Percentiles rank a stretch among this genome's conserved stretches.
These are phyloP conservation scores for Tolypocladium cylindrosporum DNA, from an alignment of 2,329 filamentous ascomycete genomes.

Conservation along the genomic window DNA sequence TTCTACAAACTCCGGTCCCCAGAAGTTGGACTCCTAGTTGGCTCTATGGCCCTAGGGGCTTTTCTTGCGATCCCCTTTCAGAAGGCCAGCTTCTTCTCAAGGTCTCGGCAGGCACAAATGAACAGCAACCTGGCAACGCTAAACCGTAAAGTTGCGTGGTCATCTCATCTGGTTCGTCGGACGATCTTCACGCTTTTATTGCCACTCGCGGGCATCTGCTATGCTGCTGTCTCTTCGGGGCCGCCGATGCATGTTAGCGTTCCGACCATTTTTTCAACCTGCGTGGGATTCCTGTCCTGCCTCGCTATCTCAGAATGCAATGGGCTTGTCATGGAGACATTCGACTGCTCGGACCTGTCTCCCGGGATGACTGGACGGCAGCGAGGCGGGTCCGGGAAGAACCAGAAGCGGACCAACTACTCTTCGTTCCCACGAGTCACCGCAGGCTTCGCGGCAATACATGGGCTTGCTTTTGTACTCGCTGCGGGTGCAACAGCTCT, in stretches of 20 bases:
- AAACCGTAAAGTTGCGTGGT: constrained; percentile 54
- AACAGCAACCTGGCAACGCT: constrained; percentile 59
- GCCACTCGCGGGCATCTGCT: constrained; percentile 56
- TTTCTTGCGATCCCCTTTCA: constrained; percentile 63
- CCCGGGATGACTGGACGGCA: constrained; percentile 55
- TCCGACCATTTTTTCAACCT: constrained; percentile 54
- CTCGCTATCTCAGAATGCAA: constrained; percentile 69
- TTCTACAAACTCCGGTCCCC: constrained; percentile 56
- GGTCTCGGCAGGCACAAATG: constrained; percentile 47
- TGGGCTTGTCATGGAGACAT: constrained; percentile 71
- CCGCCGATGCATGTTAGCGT: constrained; percentile 49
- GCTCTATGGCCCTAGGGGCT: constrained; percentile 58
- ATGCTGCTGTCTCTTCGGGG: constrained; percentile 57
- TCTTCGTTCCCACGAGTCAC: constrained; percentile 66
- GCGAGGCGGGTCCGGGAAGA: constrained; percentile 27
- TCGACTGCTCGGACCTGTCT: constrained; percentile 70
- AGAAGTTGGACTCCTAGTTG: constrained; percentile 56
- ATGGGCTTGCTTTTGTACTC: constrained; percentile 58
- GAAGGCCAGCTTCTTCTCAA: constrained; percentile 59
- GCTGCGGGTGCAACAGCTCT: constrained; percentile 59
- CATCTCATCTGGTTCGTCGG: constrained; percentile 61
- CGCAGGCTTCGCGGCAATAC: constrained; percentile 61
- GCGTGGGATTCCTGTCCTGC: constrained; percentile 61
- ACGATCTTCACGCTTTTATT: constrained; percentile 57
- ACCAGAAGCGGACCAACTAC: constrained; percentile 53